phyloP scores from a whole-genome alignment of 306 rosid species.

The Prunus persica region DNA sequence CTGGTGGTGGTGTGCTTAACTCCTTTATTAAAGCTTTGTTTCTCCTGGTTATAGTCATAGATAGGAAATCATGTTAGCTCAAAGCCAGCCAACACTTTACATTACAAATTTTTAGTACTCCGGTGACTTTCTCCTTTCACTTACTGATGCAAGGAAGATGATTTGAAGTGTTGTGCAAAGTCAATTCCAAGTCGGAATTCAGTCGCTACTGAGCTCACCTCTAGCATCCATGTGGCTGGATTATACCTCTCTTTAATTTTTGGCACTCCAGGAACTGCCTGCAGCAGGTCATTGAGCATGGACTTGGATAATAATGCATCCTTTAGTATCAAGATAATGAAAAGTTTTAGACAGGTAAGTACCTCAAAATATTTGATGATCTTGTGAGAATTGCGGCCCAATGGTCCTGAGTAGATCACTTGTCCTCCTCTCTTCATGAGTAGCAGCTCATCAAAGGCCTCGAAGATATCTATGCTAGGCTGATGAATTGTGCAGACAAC shows the following conservation, averaged over 20 bases:
- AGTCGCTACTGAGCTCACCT: conserved; percentile 87
- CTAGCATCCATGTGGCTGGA: conserved; percentile 99
- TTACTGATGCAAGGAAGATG: conserved; percentile 71
- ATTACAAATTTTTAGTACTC: background rate
- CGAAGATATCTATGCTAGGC: conserved; percentile 97
- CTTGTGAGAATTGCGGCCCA: conserved; percentile 81
- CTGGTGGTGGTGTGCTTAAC: conserved; percentile 64
- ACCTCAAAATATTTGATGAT: conserved; percentile 84
- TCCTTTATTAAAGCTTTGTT: conserved; percentile 69
- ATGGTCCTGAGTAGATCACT: conserved; percentile 77
- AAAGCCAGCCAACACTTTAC: background rate
- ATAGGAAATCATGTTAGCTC: conserved; percentile 22
- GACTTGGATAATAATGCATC: conserved; percentile 12
- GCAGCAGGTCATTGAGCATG: conserved; percentile 13
- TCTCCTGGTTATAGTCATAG: conserved; percentile 44
- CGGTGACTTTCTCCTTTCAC: conserved; percentile 29
- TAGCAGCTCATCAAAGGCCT: conserved; percentile 91
- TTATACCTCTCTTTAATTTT: conserved; percentile 85
- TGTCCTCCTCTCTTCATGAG: conserved; percentile 96
- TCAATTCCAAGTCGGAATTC: conserved; percentile 84
- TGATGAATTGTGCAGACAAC: conserved; percentile 99
- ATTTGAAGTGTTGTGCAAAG: conserved; percentile 76
- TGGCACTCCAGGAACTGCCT: conserved; percentile 78
- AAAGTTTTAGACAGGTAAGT: background rate
- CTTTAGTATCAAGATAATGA: background rate